Base-by-base conservation (phyloP, 352 stramenopile species). In the Phytophthora citricola region DNA sequence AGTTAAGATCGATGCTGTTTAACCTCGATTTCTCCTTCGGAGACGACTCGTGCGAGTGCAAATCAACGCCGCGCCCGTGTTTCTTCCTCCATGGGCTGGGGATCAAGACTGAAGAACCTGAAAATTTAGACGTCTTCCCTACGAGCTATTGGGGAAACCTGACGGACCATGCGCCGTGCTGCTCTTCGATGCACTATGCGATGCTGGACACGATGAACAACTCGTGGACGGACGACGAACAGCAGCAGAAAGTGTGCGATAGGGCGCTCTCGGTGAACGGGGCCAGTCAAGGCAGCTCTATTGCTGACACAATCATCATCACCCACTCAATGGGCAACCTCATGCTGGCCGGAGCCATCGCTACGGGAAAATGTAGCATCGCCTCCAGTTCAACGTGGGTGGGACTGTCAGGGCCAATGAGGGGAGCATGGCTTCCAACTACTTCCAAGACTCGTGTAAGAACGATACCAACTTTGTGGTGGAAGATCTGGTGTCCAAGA, bases 281-380 rank as follows among this genome's bases (percentile, higher is more conserved):
- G 5, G 63, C 53, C 14, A 73, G 58, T 45, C 40, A 64, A 34
- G 47, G 22, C 11, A 58, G 34, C 6, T 53, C 49, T 1, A 72
- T 81, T 36, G 53, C 55, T 32, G 59, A 84, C 44, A 72, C 73
- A 2, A 81, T 83, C 34, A 49, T 87, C 14, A 54, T 87, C 24
- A 67, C 66, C 4, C 75, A 84, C 34, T 87, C 78, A 12, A 81
- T 83, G 70, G 73, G 75, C 22, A 71, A 64, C 29, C 59, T 84
- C 17, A 56, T 78, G 47, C 36, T 80, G 17, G 72, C 59, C 27
- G 65, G 72, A 10, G 72, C 72, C 5, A 66, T 77, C 14, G 72
- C 69, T 48, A 61, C 50, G 3, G 57, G 52, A 0, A 66, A 59
- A 8, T 77, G 72, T 29, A 57, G 36, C 14, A 51, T 80, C 24